Base-by-base conservation (phyloP, 2,329 filamentous ascomycete genomes). In the Nothophoma quercina region DNA sequence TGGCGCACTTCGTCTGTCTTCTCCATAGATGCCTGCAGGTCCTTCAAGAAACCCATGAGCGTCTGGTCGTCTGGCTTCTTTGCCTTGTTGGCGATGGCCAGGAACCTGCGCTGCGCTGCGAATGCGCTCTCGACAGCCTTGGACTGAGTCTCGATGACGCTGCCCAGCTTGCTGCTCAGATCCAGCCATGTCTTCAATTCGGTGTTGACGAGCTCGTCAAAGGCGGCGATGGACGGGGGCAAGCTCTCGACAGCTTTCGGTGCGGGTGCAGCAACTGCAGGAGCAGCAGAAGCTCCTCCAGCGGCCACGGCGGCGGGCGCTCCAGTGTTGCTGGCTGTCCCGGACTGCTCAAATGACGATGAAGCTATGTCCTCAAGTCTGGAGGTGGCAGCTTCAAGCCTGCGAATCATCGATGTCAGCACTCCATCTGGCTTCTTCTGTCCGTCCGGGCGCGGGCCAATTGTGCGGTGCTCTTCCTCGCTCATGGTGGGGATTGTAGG, bases 341-440 rank as follows among this genome's bases (percentile, higher is more conserved):
- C 34, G 72, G 89, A 87, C 62, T 85, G 79, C 47, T 83, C 85
- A 13, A 72, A 67, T 5, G 77, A 69, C n/a, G 91, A 88, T 62
- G 90, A 87, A 36, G 95, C 93, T 70, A 99, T 96, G 75, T 99
- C 95, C 80, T 99, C 95, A 50, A 99, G 86, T 53, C 95, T 88
- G 60, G 92, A 95, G 44, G 95, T 99, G 30, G 95, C 95, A 74
- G 95, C 95, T 83, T 99, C 95, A 65, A 99, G 89, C 79, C 95
- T 99, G 74, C 63, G 60, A 50, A 80, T 71, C 60, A 76, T 63
- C 45, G 54, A 71, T 52, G 77, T 86, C 74, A 85, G 84, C 69
- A 74, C 62, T 56, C 71, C 76, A 68, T 77, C 60, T 50, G 58
- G 58, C 40, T 64, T 43, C 36, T 58, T 64, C 19, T 62, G 48